Base-by-base conservation (phyloP, 306 rosid species). In the Gastrolobium bilobum region DNA sequence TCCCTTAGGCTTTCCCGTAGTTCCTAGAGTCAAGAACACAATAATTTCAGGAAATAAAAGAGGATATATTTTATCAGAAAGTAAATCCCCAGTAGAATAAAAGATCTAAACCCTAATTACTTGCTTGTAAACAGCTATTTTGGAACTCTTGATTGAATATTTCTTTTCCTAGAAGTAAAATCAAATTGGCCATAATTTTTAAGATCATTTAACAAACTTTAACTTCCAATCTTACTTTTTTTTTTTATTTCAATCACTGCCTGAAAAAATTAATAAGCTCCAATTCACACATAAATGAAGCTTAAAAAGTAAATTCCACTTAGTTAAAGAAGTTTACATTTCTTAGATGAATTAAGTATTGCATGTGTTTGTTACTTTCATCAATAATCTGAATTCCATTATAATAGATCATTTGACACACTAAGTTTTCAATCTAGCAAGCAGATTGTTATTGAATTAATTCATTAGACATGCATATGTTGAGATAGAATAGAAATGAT, bases 1-100 rank as follows among this genome's bases (percentile, higher is more conserved):
- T 85, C 98, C 98, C 81, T 92, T 95, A 57, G 99, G 97, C 84
- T 89, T 90, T 78, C 99, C 98, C 2, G 93, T 91, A 40, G 98
- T 92, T 79, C 99, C 99, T 95, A 57, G 4, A 64, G 54, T 72
- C n/a, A 81, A 79, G 33, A 75, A 67, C 34, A 78, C 34, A 35
- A 35, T 37, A 73, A 31, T n/a, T 48, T 54, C 38, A 85, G 10
- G 53, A 46, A 65, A 13, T 33, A 56, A 5, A 57, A 73, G 47
- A 39, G 26, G 47, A 63, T 7, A 35, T 10, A 58, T 59, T 10
- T 29, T 5, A 53, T 47, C 2, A 47, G 58, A 50, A 52, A 33
- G 40, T 59, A 68, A 54, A 47, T 31, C 9, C 53, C 50, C 20
- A 3, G 37, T 44, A 57, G 46, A 73, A 39, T 13, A 42, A 30